Evolutionary conservation across 1,284 basidiomycete genomes (phyloP).

Genomic region (Apiotrichum gamsii): DNA sequence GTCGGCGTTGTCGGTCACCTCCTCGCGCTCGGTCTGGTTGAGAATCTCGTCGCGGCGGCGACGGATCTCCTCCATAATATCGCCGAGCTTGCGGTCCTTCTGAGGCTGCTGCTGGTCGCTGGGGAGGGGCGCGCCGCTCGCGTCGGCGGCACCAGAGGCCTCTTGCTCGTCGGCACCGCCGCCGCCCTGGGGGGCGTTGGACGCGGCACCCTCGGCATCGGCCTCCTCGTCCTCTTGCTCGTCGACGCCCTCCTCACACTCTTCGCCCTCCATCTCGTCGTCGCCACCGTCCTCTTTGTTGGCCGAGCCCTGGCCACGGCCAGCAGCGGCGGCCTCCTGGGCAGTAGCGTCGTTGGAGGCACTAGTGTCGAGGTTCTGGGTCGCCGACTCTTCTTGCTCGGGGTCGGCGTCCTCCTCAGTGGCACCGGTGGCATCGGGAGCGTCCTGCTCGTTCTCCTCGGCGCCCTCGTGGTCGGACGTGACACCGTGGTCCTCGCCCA

Average conservation of each 20-base stretch:
- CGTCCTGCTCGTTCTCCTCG: conserved; percentile 33
- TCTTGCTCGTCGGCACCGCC: conserved; percentile 35
- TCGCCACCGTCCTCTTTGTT: conserved; percentile 33
- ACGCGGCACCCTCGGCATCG: conserved; percentile 25
- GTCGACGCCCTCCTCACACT: conserved; percentile 31
- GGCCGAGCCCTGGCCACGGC: conserved; percentile 33
- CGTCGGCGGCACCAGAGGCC: conserved; percentile 38
- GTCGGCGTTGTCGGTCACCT: conserved; percentile 30
- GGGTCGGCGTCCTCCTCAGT: conserved; percentile 42
- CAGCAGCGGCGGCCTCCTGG: conserved; percentile 37
- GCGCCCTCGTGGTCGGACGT: conserved; percentile 39
- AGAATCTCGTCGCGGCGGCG: conserved; percentile 81
- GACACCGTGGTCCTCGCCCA: conserved; percentile 35
- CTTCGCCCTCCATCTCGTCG: conserved; percentile 30
- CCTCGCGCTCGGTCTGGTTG: conserved; percentile 51
- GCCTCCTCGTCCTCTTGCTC: conserved; percentile 26
- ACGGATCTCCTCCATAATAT: conserved; percentile 75
- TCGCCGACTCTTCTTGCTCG: conserved; percentile 25
- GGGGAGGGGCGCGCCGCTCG: conserved; percentile 36
- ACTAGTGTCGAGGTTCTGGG: conserved; percentile 37
- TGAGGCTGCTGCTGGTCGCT: conserved; percentile 48
- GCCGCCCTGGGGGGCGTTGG: conserved; percentile 26
- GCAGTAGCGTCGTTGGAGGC: conserved; percentile 35
- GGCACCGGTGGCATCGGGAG: conserved; percentile 35
- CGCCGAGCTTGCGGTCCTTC: conserved; percentile 74